These are phyloP conservation scores for Aspergillus steynii DNA, from an alignment of 495 filamentous ascomycete genomes.

Conservation along the genomic window DNA sequence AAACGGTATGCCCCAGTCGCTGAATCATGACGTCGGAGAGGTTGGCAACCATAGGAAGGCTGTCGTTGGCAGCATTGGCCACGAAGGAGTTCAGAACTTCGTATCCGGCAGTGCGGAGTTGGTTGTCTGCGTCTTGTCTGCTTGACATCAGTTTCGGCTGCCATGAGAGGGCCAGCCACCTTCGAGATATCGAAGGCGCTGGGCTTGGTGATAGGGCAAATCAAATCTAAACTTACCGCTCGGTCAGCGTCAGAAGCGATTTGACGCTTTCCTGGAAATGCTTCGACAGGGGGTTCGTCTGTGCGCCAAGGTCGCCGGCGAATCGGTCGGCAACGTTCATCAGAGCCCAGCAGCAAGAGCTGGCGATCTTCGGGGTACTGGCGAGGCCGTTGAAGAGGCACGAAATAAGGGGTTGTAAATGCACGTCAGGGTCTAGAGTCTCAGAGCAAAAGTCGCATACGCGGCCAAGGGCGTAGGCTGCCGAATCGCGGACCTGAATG, in stretches of 20 bases:
- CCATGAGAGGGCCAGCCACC: background rate
- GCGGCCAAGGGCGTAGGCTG: slow-evolving; percentile 91
- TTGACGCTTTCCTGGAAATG: slow-evolving; percentile 93
- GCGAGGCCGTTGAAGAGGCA: slow-evolving; percentile 89
- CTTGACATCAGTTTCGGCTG: slow-evolving; percentile 12
- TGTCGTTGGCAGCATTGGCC: slow-evolving; percentile 83
- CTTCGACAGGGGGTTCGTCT: slow-evolving; percentile 80
- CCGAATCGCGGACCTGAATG: slow-evolving; percentile 92
- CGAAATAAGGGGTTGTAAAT: slow-evolving; percentile 78
- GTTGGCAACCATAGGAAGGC: slow-evolving; percentile 72
- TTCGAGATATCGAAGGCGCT: background rate
- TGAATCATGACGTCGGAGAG: slow-evolving; percentile 83
- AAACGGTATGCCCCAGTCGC: slow-evolving; percentile 85
- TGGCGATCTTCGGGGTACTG: slow-evolving; percentile 93
- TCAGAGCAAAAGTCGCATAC: slow-evolving; percentile 90
- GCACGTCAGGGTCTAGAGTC: slow-evolving; percentile 78
- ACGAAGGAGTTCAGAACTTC: slow-evolving; percentile 95
- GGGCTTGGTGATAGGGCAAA: no score
- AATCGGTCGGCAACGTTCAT: slow-evolving; percentile 99
- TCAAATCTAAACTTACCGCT: slow-evolving; percentile 49
- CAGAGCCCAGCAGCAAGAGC: slow-evolving; percentile 97
- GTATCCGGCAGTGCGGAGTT: slow-evolving; percentile 97
- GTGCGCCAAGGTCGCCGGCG: slow-evolving; percentile 72
- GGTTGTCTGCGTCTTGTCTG: slow-evolving; percentile 77
- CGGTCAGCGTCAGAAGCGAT: slow-evolving; percentile 81